These are phyloP conservation scores for Nicotiana knightiana DNA, from an alignment of 257 asterid species.

Conservation along the genomic window DNA sequence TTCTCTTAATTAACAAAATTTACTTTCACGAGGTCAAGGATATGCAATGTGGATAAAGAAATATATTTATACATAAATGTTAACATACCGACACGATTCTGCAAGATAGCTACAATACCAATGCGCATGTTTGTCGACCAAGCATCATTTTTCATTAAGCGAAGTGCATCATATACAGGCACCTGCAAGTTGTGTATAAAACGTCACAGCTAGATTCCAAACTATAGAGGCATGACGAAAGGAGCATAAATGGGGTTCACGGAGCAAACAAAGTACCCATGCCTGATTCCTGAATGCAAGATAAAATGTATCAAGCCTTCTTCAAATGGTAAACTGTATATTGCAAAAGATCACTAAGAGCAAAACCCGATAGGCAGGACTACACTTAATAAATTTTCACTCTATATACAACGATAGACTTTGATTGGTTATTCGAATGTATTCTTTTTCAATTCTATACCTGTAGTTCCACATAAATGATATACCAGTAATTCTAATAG, in stretches of 20 bases:
- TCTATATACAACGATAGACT: not conserved
- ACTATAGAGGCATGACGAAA: not conserved
- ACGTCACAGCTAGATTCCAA: slow-evolving; percentile 16
- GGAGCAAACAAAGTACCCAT: not conserved
- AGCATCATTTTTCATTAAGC: slow-evolving; percentile 25
- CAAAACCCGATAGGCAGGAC: not conserved
- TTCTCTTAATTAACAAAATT: not conserved
- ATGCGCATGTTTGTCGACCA: slow-evolving; percentile 60
- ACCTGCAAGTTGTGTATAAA: slow-evolving; percentile 38
- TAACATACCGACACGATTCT: slow-evolving; percentile 76
- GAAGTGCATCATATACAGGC: slow-evolving; percentile 42
- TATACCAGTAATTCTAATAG: not conserved
- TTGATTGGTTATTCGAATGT: not conserved
- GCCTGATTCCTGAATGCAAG: not conserved
- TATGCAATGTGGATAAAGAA: slow-evolving; percentile 5
- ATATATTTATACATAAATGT: not conserved
- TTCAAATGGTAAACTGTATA: not conserved
- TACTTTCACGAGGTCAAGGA: not conserved
- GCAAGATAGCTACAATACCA: slow-evolving; percentile 73
- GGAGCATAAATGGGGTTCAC: not conserved
- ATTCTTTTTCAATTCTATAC: not conserved
- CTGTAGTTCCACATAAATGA: not conserved
- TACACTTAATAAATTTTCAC: not conserved
- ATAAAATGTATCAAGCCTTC: slow-evolving; percentile 5
- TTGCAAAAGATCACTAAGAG: not conserved